Base-by-base conservation (phyloP, 2,329 filamentous ascomycete species). In the Neonectria magnoliae region DNA sequence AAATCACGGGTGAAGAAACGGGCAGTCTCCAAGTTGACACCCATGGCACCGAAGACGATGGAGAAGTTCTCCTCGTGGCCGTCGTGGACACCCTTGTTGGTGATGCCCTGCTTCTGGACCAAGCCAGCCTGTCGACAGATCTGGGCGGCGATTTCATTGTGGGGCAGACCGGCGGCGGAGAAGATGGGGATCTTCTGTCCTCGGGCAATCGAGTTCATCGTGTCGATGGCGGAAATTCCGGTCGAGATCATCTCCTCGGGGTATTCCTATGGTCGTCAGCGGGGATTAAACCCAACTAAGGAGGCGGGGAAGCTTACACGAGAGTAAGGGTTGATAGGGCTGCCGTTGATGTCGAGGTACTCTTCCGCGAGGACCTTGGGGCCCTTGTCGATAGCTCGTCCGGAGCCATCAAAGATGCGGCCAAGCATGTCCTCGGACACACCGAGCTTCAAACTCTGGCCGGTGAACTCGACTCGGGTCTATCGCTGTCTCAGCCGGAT, bases 171-270 rank as follows among this genome's bases (percentile, higher is more conserved):
- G 66, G 96, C 91, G 59, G 96, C 94, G 27, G 96, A 99, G 89
- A 99, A 99, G 76, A 99, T 99, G 74, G 97, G 96, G 71, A 99
- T 99, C 88, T 99, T 99, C 81, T 99, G 96, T 68, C 96, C 96
- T 88, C 96, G 94, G 70, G 97, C 96, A 81, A 98, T 97, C 67
- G 92, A 94, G 86, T 94, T 94, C 95, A 98, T 98, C 67, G 94
- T 97, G 79, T 98, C 95, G 77, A 99, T 98, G 78, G 96, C 94
- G 68, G 95, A 98, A 81, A 99, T 99, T 90, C 96, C 96, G 52
- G 96, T 99, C 38, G 95, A 96, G 76, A 99, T 98, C 95, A 99
- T 99, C 84, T 99, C 97, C 85, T 99, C 96, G 76, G 96, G 96
- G 79, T 99, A 99, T 73, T 97, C 93, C 93, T 97, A 69, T 25